Evolutionary conservation across 2,329 filamentous ascomycete genomes (phyloP), one percentile per base, ranked within the genome.

Genomic region (Monascus ruber): DNA sequence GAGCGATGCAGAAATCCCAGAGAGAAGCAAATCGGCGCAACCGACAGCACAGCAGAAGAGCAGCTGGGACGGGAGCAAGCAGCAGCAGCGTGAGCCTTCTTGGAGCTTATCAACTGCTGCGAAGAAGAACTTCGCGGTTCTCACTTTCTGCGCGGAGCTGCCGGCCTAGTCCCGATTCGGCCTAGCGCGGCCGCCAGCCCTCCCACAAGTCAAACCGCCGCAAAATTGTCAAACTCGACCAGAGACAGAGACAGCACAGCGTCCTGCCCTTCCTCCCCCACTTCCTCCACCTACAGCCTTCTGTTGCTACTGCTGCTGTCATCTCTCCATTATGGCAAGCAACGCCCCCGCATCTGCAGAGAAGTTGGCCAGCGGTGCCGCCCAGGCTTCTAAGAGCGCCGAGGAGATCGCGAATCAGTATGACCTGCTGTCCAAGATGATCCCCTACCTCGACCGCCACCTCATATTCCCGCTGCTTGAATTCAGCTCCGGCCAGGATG

Each of bases 391-490:
- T 40, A 62, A 56, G 43, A 54, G 53, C 45, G 55, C 56, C 51
- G 63, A 60, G 52, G 73, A 76, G 59, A 72, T 81, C 66, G 77
- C 75, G 57, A 77, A 79, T 62, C 72, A 83, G 63, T 78, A 85
- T 70, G 83, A 82, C 62, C 77, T 96, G 48, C 77, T 95, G 55
- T 85, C 86, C 55, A 87, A 88, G 68, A 73, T 98, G 58, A 83
- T 95, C 62, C 81, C 81, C 52, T 81, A 93, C 65, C 84, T 98
- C 65, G 91, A 95, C 72, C 81, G 91, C 53, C 91, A 98, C 65
- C 75, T 98, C 55, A 84, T 96, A 60, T 98, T 94, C 70, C 91
- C 91, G 50, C 77, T 98, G 48, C 81, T 98, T 62, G 88, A 95
- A 70, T 95, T 94, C 67, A 76, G 83, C 56, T 81, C 81, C 57